Percentiles rank a stretch among this genome's conserved stretches.
phyloP scores from a whole-genome alignment of 495 filamentous ascomycete species.

The Xylaria cubensis region DNA sequence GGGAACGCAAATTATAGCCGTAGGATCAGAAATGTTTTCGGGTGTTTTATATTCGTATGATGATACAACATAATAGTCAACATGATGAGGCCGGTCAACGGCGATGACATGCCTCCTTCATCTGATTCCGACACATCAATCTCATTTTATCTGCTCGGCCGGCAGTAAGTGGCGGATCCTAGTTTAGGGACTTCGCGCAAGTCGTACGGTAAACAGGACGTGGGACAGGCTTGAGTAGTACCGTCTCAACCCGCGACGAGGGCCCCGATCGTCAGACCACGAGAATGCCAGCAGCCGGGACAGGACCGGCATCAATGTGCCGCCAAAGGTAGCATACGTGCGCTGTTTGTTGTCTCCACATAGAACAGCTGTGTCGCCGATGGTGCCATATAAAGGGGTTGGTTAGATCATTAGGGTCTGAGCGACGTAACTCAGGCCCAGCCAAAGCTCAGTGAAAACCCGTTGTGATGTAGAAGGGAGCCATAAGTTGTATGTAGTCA shows the following conservation, averaged over 20 bases:
- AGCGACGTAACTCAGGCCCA: neutral
- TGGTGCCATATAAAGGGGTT: neutral
- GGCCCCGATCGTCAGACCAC: neutral
- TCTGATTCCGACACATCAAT: neutral
- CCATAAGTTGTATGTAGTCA: neutral
- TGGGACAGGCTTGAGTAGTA: constrained; percentile 1
- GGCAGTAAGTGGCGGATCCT: neutral
- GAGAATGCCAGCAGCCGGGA: constrained; percentile 15
- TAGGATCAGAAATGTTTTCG: neutral
- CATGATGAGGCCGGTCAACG: neutral
- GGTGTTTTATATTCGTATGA: neutral
- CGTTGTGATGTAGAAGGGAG: neutral
- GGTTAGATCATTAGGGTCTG: neutral
- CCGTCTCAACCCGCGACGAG: constrained; percentile 8
- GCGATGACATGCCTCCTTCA: neutral
- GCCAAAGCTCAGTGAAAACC: neutral
- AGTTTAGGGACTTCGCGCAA: too few species aligned
- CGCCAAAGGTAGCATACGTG: neutral
- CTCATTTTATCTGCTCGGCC: neutral
- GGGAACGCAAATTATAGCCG: neutral
- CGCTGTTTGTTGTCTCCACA: constrained; percentile 1
- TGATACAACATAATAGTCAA: neutral
- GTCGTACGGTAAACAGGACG: neutral
- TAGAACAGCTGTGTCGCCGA: neutral
- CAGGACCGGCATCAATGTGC: constrained; percentile 2